Conservation (phyloP, 345 rosid genomes). For the Viola odorata region DNA sequence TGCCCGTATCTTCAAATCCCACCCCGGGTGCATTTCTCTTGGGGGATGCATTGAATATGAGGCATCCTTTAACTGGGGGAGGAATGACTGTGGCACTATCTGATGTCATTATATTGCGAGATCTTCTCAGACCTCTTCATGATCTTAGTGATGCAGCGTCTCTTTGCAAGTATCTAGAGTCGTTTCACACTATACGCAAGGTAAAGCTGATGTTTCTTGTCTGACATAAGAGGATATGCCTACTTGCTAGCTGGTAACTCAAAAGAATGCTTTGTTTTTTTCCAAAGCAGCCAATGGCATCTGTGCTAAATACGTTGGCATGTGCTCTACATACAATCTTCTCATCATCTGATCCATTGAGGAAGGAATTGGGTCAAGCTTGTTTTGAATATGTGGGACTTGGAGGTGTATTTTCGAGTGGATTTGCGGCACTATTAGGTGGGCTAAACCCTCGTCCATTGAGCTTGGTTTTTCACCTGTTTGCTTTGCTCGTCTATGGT, state of each 20-base stretch:
- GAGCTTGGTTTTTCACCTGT: background rate
- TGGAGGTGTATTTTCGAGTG: background rate
- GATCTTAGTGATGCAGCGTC: background rate
- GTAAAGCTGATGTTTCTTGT: background rate
- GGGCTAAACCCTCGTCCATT: background rate
- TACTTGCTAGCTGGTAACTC: background rate
- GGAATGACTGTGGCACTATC: background rate
- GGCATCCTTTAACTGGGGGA: constrained; percentile 1
- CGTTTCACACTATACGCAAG: background rate
- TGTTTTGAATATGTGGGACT: background rate
- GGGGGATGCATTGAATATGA: constrained; percentile 2
- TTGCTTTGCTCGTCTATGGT: background rate
- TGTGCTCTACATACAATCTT: background rate
- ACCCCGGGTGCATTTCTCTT: background rate
- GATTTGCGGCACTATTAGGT: background rate
- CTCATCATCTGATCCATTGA: background rate
- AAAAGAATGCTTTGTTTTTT: background rate
- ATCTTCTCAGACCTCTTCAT: background rate
- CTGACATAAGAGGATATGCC: background rate
- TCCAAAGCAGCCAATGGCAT: background rate
- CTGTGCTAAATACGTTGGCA: background rate
- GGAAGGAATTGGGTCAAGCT: background rate
- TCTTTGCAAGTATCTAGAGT: background rate
- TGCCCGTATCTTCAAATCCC: background rate
- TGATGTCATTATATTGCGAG: background rate